These are phyloP conservation scores for Acanthamoeba castellanii DNA, from an alignment of 208 protist genomes.

Conservation along the genomic window DNA sequence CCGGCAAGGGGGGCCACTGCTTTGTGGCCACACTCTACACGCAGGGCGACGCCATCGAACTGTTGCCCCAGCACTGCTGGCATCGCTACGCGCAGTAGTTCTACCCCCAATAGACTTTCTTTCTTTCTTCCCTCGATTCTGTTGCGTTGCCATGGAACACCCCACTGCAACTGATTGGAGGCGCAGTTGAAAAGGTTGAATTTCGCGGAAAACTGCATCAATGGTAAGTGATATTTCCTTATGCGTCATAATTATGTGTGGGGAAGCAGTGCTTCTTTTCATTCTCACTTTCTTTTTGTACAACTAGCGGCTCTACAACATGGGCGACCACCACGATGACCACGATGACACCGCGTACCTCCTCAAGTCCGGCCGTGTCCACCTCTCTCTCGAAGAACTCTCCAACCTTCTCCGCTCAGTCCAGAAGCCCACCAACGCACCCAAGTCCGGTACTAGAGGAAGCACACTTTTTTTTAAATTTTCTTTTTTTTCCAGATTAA, in stretches of 20 bases:
- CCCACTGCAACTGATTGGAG: too few species aligned
- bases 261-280: too few species aligned
- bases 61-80: slow-evolving; percentile 14
- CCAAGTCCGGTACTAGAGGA: not conserved
- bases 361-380: not conserved
- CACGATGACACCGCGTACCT: not conserved
- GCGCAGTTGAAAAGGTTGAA: too few species aligned
- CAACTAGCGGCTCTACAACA: too few species aligned
- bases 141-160: too few species aligned
- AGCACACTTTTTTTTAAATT: not conserved
- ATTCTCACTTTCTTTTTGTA: too few species aligned
- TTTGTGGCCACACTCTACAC: not conserved
- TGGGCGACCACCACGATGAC: not conserved
- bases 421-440: not conserved
- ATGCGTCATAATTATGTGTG: too few species aligned
- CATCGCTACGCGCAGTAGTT: not conserved
- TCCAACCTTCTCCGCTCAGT: slow-evolving; percentile 39
- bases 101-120: too few species aligned
- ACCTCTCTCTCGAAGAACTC: slow-evolving; percentile 55
- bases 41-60: not conserved
- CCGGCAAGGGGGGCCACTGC: not conserved
- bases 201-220: too few species aligned
- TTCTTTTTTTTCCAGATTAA: not conserved
- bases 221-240: too few species aligned
- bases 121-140: too few species aligned